A percentile compares a stretch with the other conserved stretches of the same genome.
phyloP scores from a whole-genome alignment of 169 alveolate genomes.

The Eimeria praecox region DNA sequence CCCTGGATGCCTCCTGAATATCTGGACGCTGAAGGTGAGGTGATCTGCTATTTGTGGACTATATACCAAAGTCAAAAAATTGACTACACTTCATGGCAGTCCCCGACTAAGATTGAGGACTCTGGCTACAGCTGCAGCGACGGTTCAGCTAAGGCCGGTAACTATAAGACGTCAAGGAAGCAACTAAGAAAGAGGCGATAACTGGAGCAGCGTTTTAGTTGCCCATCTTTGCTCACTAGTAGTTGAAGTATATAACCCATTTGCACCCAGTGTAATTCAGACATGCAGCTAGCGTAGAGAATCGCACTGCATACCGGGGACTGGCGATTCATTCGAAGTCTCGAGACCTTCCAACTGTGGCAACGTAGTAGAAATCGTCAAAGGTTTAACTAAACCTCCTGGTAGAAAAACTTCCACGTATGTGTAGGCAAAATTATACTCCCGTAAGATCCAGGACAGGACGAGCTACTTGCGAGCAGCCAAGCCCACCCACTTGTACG shows the following conservation, averaged over 20 bases:
- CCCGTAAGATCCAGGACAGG: background rate
- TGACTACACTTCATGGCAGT: too few species aligned
- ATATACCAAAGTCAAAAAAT: too few species aligned
- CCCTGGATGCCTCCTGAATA: too few species aligned
- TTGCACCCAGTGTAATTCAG: background rate
- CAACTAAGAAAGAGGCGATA: background rate
- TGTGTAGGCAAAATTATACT: background rate
- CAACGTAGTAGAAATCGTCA: background rate
- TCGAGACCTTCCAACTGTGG: background rate
- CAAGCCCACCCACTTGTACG: slow-evolving; percentile 17
- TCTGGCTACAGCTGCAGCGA: too few species aligned
- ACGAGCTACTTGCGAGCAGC: background rate
- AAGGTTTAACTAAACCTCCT: background rate
- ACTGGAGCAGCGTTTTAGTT: background rate
- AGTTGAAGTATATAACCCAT: background rate
- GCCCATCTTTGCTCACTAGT: background rate
- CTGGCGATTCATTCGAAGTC: background rate
- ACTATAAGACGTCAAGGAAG: background rate
- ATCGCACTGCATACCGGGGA: background rate
- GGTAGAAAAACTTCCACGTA: background rate
- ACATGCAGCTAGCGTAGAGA: slow-evolving; percentile 4
- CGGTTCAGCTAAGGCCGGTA: too few species aligned
- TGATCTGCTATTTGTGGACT: too few species aligned
- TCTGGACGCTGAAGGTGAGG: too few species aligned
- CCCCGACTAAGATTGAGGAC: background rate